Percentiles rank a stretch among this genome's conserved stretches.
Evolutionary conservation across 371 early-diverging fungal species (phyloP).

Genomic region (Mucor mucedo): DNA sequence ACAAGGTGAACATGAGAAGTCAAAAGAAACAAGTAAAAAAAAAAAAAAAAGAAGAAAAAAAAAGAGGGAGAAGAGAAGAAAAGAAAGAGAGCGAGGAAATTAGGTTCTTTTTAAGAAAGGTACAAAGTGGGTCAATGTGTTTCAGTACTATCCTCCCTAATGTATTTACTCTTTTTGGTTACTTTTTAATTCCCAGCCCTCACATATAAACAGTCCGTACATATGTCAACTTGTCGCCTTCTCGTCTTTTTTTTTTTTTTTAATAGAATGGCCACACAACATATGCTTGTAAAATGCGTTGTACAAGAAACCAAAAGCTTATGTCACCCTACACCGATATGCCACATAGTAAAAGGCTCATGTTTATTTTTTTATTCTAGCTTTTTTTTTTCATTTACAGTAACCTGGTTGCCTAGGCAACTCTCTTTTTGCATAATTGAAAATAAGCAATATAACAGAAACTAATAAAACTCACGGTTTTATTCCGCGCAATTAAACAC

Average conservation of each 20-base stretch:
- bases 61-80: constrained; percentile 2
- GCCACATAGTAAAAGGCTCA: constrained; percentile 18
- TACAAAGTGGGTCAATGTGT: constrained; percentile 20
- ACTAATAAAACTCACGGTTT: background rate
- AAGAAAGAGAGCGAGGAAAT: background rate
- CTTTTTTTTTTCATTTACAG: background rate
- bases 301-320: background rate
- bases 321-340: too few relatives aligned
- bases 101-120: background rate
- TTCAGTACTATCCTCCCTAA: constrained; percentile 19
- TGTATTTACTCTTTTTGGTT: constrained; percentile 19
- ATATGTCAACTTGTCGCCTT: too few relatives aligned
- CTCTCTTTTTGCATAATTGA: background rate
- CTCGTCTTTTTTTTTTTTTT: too few relatives aligned
- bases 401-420: background rate
- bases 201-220: background rate
- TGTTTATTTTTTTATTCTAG: background rate
- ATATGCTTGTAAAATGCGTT: too few relatives aligned
- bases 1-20: background rate
- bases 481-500: constrained; percentile 1
- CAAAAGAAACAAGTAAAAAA: background rate
- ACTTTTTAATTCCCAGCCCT: background rate
- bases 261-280: too few relatives aligned
- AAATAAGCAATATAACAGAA: background rate
- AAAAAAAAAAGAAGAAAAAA: background rate